Percentiles rank a stretch among this genome's conserved stretches.
Conservation (phyloP, 371 early-diverging fungal species). For the Mortierella sp. region DNA sequence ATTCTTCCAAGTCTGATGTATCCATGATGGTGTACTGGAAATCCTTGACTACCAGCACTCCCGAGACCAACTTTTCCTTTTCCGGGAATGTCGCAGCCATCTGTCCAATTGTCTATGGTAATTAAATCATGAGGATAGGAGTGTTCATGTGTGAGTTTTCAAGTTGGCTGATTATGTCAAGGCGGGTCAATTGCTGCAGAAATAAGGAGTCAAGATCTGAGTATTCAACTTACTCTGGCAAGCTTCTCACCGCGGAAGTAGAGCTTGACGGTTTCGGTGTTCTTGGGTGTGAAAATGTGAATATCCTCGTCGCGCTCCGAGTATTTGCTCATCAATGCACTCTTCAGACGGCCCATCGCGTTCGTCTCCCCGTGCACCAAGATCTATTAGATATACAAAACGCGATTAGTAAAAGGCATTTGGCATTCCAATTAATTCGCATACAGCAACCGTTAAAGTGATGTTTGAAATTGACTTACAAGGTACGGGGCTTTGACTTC, state of each 20-base stretch:
- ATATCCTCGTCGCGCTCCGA: constrained; percentile 88
- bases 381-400: constrained; percentile 62
- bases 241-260: constrained; percentile 97
- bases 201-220: not conserved
- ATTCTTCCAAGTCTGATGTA: constrained; percentile 82
- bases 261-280: constrained; percentile 95
- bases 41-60: constrained; percentile 92
- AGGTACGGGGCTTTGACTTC: constrained; percentile 97
- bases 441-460: not conserved
- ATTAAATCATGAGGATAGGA: not conserved
- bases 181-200: too few relatives aligned
- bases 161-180: too few relatives aligned
- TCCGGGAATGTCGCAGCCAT: constrained; percentile 82
- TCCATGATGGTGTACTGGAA: constrained; percentile 91
- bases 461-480: constrained; percentile 60
- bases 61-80: constrained; percentile 77
- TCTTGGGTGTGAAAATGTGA: constrained; percentile 93
- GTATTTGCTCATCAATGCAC: constrained; percentile 91
- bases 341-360: constrained; percentile 97
- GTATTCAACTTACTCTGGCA: constrained; percentile 75
- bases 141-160: not conserved
- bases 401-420: not conserved
- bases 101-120: constrained; percentile 81
- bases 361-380: constrained; percentile 99
- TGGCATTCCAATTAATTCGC: too few relatives aligned